Base-by-base conservation (phyloP, 805 yeast species). In the Jamesozyma jinghongensis region DNA sequence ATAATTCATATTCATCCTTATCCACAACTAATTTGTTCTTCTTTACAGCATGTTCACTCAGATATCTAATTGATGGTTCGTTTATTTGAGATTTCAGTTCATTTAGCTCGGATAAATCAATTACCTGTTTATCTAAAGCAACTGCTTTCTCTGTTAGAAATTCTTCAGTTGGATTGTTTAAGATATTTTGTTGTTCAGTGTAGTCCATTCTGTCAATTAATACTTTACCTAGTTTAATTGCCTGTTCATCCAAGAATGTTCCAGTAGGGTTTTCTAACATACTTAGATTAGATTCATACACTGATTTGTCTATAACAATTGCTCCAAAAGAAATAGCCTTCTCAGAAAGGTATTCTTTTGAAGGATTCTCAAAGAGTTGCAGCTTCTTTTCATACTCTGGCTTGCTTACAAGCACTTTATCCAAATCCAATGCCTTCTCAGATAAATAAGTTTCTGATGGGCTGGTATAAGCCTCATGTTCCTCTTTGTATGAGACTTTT, bases 331-430 rank as follows among this genome's bases (percentile, higher is more conserved):
- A 8, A 8, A 25, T 8, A 12, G 27, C 27, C 12, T 25, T 25
- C 27, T 25, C 12, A 12, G 44, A 44, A 11, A 54, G 16, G 14
- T 43, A 45, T 19, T 47, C 50, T 28, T 42, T 43, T 2, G 51
- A 27, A 12, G 46, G 31, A 49, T 34, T 26, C 38, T 43, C 22
- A 3, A 36, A 28, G 10, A 39, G 34, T 3, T 16, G 26, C 11
- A 37, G 32, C 6, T 51, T 17, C n/a, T 8, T 14, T 6, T 16
- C 19, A 12, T 25, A 25, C 7, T 25, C 12, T 7, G 7, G 7
- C 27, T 25, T 25, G 12, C 12, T 12, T 25, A 25, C 27, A 8
- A 25, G 12, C 22, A 26, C 33, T 26, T 40, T 32, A 19, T 38
- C 34, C 10, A 38, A 20, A 17, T 38, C 33, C n/a, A 13, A 13